These are phyloP conservation scores for Aciculosporium take DNA, from an alignment of 2,329 filamentous ascomycete genomes.

Conservation along the genomic window DNA sequence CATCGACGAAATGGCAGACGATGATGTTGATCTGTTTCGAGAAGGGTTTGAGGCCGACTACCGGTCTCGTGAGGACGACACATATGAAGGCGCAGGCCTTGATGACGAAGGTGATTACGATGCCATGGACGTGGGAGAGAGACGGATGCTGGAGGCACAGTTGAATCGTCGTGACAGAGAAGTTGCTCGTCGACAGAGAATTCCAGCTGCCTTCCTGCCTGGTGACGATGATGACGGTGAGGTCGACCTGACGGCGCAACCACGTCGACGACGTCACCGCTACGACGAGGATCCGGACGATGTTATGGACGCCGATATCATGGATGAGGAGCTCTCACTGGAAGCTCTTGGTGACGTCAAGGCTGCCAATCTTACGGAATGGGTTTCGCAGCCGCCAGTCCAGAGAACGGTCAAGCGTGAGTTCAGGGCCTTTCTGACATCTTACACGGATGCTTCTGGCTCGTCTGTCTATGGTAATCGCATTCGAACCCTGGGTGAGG, in stretches of 20 bases:
- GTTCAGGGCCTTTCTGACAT: conserved; percentile 94
- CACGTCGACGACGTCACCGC: conserved; percentile 68
- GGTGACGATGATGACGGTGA: conserved; percentile 78
- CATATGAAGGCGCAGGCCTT: conserved; percentile 56
- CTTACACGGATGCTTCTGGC: conserved; percentile 81
- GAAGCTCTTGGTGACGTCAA: conserved; percentile 90
- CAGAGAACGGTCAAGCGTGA: conserved; percentile 88
- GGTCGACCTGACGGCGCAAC: conserved; percentile 73
- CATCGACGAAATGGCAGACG: conserved; percentile 68
- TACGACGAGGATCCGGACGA: conserved; percentile 94
- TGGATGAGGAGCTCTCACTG: conserved; percentile 88
- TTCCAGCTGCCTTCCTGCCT: conserved; percentile 59
- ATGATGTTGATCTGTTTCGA: conserved; percentile 65
- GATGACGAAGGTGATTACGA: conserved; percentile 69
- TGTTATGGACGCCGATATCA: conserved; percentile 80
- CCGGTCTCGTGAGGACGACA: conserved; percentile 48
- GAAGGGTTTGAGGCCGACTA: conserved; percentile 63
- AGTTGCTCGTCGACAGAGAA: conserved; percentile 48
- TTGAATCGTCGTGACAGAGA: conserved; percentile 63
- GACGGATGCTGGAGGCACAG: conserved; percentile 57
- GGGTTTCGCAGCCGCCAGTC: conserved; percentile 81
- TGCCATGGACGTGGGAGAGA: conserved; percentile 48
- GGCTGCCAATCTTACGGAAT: conserved; percentile 82
- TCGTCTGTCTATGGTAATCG: conserved; percentile 89
- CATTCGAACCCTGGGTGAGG: conserved; percentile 87